Evolutionary conservation across 768 basidiomycete genomes (phyloP).

Genomic region (Collybia sordida): DNA sequence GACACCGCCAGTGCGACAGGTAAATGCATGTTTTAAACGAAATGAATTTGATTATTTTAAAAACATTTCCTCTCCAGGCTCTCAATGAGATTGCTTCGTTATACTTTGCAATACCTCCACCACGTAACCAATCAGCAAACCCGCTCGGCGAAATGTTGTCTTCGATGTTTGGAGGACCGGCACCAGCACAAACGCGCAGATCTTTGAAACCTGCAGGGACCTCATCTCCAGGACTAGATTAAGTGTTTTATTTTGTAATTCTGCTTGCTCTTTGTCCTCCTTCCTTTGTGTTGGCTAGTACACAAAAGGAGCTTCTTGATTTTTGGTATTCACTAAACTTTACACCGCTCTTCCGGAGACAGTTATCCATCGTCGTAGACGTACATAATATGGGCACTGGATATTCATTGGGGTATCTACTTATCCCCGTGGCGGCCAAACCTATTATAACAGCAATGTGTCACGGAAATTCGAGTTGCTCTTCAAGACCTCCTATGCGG

Average conservation of each 20-base stretch:
- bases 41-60: neutral
- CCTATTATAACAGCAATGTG: too few species aligned
- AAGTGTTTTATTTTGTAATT: conserved; percentile 3
- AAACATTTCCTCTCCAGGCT: conserved; percentile 38
- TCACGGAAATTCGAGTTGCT: too few species aligned
- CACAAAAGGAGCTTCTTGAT: neutral
- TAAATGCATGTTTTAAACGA: conserved; percentile 28
- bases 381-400: too few species aligned
- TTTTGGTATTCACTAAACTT: too few species aligned
- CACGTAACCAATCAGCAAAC: conserved; percentile 68
- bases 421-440: too few species aligned
- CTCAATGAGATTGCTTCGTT: conserved; percentile 66
- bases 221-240: conserved; percentile 45
- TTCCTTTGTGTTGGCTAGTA: too few species aligned
- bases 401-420: too few species aligned
- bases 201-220: conserved; percentile 43
- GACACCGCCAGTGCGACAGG: conserved; percentile 61
- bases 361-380: too few species aligned
- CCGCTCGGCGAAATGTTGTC: conserved; percentile 90
- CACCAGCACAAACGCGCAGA: conserved; percentile 37
- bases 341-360: too few species aligned
- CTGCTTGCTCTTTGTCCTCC: too few species aligned
- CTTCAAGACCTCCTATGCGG: too few species aligned
- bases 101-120: conserved; percentile 87
- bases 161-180: conserved; percentile 78